phyloP scores from a whole-genome alignment of 495 filamentous ascomycete species.

The Lasiosphaeria ovina region DNA sequence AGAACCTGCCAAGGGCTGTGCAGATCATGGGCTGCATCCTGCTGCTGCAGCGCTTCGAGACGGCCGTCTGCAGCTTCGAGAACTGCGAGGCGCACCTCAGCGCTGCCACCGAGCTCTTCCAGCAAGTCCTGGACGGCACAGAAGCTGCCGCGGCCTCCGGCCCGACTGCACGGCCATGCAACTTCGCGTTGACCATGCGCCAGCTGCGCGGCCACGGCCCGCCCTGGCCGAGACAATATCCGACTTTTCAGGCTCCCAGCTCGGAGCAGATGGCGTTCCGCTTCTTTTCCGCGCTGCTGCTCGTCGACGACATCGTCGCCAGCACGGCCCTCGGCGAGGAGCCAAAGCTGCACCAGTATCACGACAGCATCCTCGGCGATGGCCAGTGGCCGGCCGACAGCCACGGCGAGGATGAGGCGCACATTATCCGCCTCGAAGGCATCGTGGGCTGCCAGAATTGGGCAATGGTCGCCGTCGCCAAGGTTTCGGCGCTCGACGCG shows the following conservation, averaged over 20 bases:
- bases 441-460: constrained; percentile 47
- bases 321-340: constrained; percentile 41
- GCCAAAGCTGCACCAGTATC: constrained; percentile 42
- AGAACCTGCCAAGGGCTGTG: constrained; percentile 26
- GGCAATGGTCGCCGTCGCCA: constrained; percentile 43
- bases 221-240: constrained; percentile 20
- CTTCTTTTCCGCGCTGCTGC: constrained; percentile 48
- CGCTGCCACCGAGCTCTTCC: constrained; percentile 48
- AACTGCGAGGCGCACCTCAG: constrained; percentile 51
- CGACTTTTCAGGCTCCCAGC: constrained; percentile 17
- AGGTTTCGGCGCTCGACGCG: constrained; percentile 47
- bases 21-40: constrained; percentile 53
- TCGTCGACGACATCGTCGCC: constrained; percentile 50
- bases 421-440: constrained; percentile 38
- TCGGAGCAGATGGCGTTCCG: constrained; percentile 51
- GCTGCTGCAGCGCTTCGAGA: constrained; percentile 51
- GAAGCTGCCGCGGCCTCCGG: constrained; percentile 9
- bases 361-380: constrained; percentile 33
- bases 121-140: constrained; percentile 12
- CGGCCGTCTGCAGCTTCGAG: constrained; percentile 37
- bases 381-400: constrained; percentile 11
- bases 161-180: constrained; percentile 14
- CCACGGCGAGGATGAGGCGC: constrained; percentile 18
- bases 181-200: constrained; percentile 29
- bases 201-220: constrained; percentile 23